phyloP scores from a whole-genome alignment of 208 protist species.

The Leishmania turanica region DNA sequence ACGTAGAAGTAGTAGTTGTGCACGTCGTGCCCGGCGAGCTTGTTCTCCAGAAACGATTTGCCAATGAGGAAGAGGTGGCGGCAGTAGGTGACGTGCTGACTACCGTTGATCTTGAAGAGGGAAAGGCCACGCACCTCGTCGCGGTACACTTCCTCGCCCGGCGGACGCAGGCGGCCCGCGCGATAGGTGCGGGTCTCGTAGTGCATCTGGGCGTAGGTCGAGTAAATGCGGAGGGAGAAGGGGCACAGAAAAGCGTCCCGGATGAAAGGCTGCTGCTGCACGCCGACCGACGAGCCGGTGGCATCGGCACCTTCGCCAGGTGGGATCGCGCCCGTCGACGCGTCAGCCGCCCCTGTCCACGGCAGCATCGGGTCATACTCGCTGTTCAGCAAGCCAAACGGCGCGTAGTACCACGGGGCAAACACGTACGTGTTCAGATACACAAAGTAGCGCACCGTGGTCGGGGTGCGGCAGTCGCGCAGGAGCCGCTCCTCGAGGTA shows the following conservation, averaged over 20 bases:
- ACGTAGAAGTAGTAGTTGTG: slow-evolving; percentile 92
- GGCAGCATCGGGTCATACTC: slow-evolving; percentile 68
- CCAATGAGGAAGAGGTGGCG: slow-evolving; percentile 85
- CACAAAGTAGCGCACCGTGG: slow-evolving; percentile 77
- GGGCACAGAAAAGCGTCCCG: slow-evolving; percentile 85
- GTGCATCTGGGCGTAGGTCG: slow-evolving; percentile 66
- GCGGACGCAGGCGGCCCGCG: slow-evolving; percentile 57
- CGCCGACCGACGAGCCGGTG: not conserved
- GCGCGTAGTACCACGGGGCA: slow-evolving; percentile 86
- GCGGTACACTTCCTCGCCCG: slow-evolving; percentile 82
- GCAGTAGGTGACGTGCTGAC: slow-evolving; percentile 77
- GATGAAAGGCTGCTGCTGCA: slow-evolving; percentile 58
- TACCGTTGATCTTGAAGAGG: slow-evolving; percentile 86
- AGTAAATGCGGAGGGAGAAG: slow-evolving; percentile 83
- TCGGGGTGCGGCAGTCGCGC: slow-evolving; percentile 80
- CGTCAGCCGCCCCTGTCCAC: not conserved
- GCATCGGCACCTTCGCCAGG: not conserved
- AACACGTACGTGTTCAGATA: slow-evolving; percentile 78
- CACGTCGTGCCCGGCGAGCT: slow-evolving; percentile 86
- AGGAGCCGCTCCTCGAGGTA: slow-evolving; percentile 87
- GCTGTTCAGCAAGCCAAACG: slow-evolving; percentile 74
- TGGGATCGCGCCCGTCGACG: no score
- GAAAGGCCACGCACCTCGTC: slow-evolving; percentile 73
- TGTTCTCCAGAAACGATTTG: slow-evolving; percentile 92
- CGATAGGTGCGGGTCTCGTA: slow-evolving; percentile 74